phyloP scores from a whole-genome alignment of 139 green algal species.

The Mesotaenium endlicherianum region DNA sequence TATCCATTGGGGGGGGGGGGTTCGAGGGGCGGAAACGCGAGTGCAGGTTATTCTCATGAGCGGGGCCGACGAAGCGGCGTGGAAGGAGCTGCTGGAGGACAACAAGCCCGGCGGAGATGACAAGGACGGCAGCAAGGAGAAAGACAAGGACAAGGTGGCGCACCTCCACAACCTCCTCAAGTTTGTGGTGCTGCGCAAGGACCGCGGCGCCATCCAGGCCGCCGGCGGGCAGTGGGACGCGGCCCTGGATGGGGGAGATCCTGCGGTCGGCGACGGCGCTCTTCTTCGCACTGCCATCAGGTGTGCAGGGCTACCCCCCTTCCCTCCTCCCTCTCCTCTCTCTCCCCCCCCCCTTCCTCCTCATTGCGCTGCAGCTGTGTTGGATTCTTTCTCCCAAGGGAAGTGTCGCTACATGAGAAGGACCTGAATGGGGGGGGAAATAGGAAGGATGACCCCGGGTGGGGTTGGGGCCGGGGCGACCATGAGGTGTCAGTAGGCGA shows the following conservation, averaged over 20 bases:
- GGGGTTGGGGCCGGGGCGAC: too few species aligned
- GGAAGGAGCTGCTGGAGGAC: conserved; percentile 26
- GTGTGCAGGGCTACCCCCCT: too few species aligned
- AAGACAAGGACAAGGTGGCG: conserved; percentile 7
- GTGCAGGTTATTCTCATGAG: conserved; percentile 44
- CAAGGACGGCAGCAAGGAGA: too few species aligned
- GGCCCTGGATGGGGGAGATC: conserved; percentile 44
- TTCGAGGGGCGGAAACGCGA: neutral
- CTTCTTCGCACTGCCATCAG: conserved; percentile 48
- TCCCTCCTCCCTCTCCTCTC: too few species aligned
- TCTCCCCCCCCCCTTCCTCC: too few species aligned
- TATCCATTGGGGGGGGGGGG: neutral
- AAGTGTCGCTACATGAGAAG: too few species aligned
- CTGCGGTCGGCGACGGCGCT: conserved; percentile 10
- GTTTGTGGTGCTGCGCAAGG: conserved; percentile 41
- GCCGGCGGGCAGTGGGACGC: conserved; percentile 27
- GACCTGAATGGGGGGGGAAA: too few species aligned
- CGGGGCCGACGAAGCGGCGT: conserved; percentile 18
- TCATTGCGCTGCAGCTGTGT: too few species aligned
- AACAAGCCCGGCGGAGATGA: conserved; percentile 4
- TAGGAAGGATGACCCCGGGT: too few species aligned
- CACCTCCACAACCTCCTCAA: conserved; percentile 42
- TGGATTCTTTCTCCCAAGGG: too few species aligned
- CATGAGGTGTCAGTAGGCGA: too few species aligned
- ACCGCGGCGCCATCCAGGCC: conserved; percentile 20